phyloP scores from a whole-genome alignment of 305 asterid species.

The Fraxinus floribunda region DNA sequence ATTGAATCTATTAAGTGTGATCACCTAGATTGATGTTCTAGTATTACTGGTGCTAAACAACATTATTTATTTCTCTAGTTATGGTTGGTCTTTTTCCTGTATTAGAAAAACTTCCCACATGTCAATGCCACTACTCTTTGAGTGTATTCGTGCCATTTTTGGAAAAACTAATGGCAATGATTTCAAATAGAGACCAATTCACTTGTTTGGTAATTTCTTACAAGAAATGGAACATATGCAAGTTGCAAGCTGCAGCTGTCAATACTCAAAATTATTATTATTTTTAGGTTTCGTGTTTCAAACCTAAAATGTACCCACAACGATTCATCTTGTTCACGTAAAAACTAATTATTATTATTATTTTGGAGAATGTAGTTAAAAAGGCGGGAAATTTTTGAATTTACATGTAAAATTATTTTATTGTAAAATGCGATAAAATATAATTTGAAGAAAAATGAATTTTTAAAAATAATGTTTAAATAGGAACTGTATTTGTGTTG shows the following conservation, averaged over 20 bases:
- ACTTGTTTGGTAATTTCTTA: constrained; percentile 1
- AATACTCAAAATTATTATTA: background rate
- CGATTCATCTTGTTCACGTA: background rate
- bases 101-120: background rate
- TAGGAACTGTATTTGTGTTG: too few relatives aligned
- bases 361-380: too few relatives aligned
- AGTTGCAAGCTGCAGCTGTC: constrained; percentile 3
- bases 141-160: background rate
- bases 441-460: too few relatives aligned
- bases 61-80: too few relatives aligned
- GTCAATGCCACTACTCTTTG: constrained; percentile 20
- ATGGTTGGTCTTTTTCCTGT: constrained; percentile 2
- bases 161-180: constrained; percentile 14
- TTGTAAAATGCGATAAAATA: too few relatives aligned
- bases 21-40: too few relatives aligned
- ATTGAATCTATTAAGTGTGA: too few relatives aligned
- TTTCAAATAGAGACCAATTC: background rate
- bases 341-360: too few relatives aligned
- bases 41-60: too few relatives aligned
- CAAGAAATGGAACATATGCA: constrained; percentile 11
- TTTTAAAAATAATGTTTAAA: too few relatives aligned
- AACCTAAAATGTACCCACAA: background rate
- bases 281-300: background rate
- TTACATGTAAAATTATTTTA: too few relatives aligned
- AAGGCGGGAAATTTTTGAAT: too few relatives aligned